Base-by-base conservation (phyloP, 306 rosid species). In the Prunus armeniaca region DNA sequence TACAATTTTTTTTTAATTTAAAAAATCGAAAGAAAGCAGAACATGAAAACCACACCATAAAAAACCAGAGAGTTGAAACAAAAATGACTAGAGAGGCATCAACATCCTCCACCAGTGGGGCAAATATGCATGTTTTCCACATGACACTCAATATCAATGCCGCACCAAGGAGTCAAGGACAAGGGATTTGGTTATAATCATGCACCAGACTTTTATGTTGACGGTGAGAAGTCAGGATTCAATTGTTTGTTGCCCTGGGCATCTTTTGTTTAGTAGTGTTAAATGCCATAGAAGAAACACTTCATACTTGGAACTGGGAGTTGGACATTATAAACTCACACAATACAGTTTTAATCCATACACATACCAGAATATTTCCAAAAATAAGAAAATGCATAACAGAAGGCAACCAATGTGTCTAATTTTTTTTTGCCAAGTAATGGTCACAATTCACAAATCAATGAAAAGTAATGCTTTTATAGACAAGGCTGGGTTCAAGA, bases 401-500 rank as follows among this genome's bases (percentile, higher is more conserved):
- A 38, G 43, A 38, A 38, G 43, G 43, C 43, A 38, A 38, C 43
- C 43, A 7, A 38, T 7, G 43, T 38, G 43, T 7, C 43, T 38
- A 38, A 34, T 5, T 6, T 1, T 34, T 34, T 34, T 28, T 9
- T 12, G 11, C 49, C 3, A n/a, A 38, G 50, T 18, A 30, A 46
- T 24, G 24, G 57, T 69, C 45, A 69, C 24, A 60, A 2, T 60
- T 27, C 34, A 60, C 13, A 70, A n/a, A 41, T 6, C 3, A 10
- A 46, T 41, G 47, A 65, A 22, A 58, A 47, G 41, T 49, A 38
- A 71, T 22, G 63, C 13, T 12, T 43, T 28, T 20, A 64, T 38
- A 34, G 49, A 73, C 73, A 78, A 38, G 46, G 58, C 56, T 69
- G 76, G 69, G 9, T 7, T 38, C 43, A 38, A 38, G 43, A 38